Base-by-base conservation (phyloP, 139 green algal genomes). In the Pseudopediastrum boryanum region DNA sequence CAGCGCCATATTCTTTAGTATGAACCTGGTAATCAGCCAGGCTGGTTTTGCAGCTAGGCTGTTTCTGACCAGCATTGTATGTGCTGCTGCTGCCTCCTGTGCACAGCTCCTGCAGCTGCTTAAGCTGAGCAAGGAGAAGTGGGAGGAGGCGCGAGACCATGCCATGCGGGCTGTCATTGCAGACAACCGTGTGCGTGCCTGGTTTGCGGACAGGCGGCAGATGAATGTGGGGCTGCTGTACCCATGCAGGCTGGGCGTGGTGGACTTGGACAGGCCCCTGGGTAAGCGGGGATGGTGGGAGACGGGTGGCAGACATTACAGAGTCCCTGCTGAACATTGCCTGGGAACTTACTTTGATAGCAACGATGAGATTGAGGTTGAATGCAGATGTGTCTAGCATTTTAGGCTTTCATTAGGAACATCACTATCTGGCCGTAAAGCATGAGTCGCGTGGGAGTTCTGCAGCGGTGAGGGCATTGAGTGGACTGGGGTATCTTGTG, bases 51-150 rank as follows among this genome's bases (percentile, higher is more conserved):
- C n/a, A n/a, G n/a, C n/a, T n/a, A n/a, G 48, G 48, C 48, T 58
- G 48, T 19, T 58, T 58, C 48, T 58, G 16, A 58, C 48, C 29
- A 33, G 36, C 8, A 54, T 27, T 8, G 12, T 50, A 74, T 59
- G 29, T 27, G 35, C 48, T 31, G n/a, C 33, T 29, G 21, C 36
- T 62, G 67, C 64, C 43, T 25, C 54, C 29, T 77, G 64, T 38
- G 48, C 92, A 69, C 90, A 92, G 82, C 85, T 95, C 64, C 91
- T 94, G 83, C 75, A 88, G 38, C 83, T 95, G 71, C 80, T 95
- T 6, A 95, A 95, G 85, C 86, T 95, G 54, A 88, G 72, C 82
- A 94, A 95, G 76, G 93, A 97, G 83, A 97, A 97, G 85, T 97
- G 93, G 93, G 92, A 96, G 39, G 92, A 97, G 82, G 93, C 92